Base-by-base conservation (phyloP, 208 protist genomes). In the Kentomonas sorsogonicus region DNA sequence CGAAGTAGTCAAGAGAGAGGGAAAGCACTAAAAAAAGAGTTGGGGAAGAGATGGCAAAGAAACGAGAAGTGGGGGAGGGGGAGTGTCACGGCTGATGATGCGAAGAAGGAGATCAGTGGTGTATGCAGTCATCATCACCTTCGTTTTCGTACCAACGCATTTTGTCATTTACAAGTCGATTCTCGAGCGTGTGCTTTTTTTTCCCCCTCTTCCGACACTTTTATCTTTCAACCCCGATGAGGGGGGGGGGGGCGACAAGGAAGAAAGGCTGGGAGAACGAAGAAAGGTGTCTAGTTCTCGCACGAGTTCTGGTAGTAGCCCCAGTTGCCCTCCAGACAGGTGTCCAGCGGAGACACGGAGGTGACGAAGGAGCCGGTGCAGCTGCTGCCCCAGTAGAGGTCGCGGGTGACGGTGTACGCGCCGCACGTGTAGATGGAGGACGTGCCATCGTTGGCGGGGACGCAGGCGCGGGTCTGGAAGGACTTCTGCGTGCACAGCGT, bases 241-340 rank as follows among this genome's bases (percentile, higher is more conserved):
- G n/a, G 9, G 26, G 34, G 38, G 43, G 26, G 34, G 27, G 54
- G 54, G 16, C 20, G 26, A 44, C 5, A n/a, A 36, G 43, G 13
- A 26, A 23, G 53, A 23, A 22, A 33, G 16, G 33, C 16, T 18
- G 34, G 29, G 23, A 48, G 7, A 48, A 48, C 6, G 16, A 48
- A 9, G n/a, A 48, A 20, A 48, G 16, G 9, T 13, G 44, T 18
- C 11, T 18, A 41, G 16, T 18, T 20, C 25, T 26, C 39, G 72
- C 81, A 83, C 48, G 69, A 16, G 67, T 80, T 81, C 60, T 85
- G 31, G 25, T 77, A 66, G 63, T 81, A 83, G 51, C 74, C 67
- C 3, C 67, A 25, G 61, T 76, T 72, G 60, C 63, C 66, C 60
- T 61, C n/a, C 26, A 84, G 33, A 65, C 83, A 90, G 43, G 45